Evolutionary conservation across 441 rosid species (phyloP), one percentile per base, ranked within the genome.

Genomic region (Erodium moschatum): DNA sequence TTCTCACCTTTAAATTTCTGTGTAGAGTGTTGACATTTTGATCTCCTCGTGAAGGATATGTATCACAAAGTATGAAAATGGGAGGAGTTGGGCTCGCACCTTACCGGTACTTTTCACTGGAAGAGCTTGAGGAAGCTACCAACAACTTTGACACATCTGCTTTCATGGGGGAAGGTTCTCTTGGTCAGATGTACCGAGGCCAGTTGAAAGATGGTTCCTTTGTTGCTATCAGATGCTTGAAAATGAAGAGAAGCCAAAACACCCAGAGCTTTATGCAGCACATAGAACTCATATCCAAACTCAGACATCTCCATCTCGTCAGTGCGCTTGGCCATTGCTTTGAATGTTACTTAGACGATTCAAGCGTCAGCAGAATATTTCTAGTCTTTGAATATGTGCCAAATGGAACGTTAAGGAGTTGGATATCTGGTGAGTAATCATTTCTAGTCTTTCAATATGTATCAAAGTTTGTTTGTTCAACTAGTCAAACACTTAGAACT

Each of bases 91-190:
- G 97, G 67, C 85, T 94, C 75, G 91, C 97, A 18, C 83, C 97
- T 74, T 94, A 89, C 67, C 81, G 91, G 10, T 84, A 88, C 27
- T 94, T 89, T 80, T 85, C 97, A 38, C 19, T 94, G 70, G 96
- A 89, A 78, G 98, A 94, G 79, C 80, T 91, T 9, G 97, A 87
- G 79, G 83, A 81, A 79, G 97, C 97, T 6, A 91, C 99, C 38
- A 81, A 81, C 72, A 88, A 88, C 83, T 94, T 89, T 27, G 86
- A 88, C 71, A 80, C 96, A 46, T 82, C 92, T 67, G 85, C 94
- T 76, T 94, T 91, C 76, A 91, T 94, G 84, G 97, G 96, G 48
- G 90, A 91, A 86, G 92, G 96, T 50, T 91, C 94, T 82, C 85
- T 82, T 74, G 97, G 98, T 46, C 97, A 87, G 97, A 93, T 91